Percentiles rank a stretch among this genome's conserved stretches.
Evolutionary conservation across 2,329 filamentous ascomycete species (phyloP).

Genomic region (Colletotrichum acutatum): DNA sequence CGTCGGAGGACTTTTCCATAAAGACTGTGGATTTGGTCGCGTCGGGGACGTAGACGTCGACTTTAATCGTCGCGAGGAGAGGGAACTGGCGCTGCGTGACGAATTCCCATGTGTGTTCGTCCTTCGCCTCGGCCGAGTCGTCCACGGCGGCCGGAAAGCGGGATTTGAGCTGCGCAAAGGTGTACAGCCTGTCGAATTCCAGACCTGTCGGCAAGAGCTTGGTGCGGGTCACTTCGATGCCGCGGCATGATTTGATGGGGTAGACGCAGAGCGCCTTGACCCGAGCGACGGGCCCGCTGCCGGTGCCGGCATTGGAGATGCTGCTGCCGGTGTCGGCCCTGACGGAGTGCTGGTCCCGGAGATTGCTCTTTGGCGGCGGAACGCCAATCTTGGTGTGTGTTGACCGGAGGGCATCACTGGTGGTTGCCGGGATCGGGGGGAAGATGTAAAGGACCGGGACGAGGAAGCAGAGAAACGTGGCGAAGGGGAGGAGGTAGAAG

Average conservation of each 20-base stretch:
- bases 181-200: conserved; percentile 84
- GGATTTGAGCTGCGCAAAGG: conserved; percentile 76
- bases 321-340: conserved; percentile 16
- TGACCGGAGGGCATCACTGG: conserved; percentile 64
- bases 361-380: conserved; percentile 49
- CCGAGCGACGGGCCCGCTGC: conserved; percentile 24
- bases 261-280: conserved; percentile 80
- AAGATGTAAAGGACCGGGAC: conserved; percentile 65
- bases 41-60: conserved; percentile 78
- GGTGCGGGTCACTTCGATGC: conserved; percentile 76
- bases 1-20: conserved; percentile 57
- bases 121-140: conserved; percentile 47
- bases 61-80: conserved; percentile 74
- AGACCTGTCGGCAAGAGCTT: conserved; percentile 76
- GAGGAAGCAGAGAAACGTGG: conserved; percentile 61
- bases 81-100: conserved; percentile 78
- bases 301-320: neutral
- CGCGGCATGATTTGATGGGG: conserved; percentile 84
- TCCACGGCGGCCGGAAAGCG: conserved; percentile 55
- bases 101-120: conserved; percentile 71
- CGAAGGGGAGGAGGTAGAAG: conserved; percentile 51
- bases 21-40: conserved; percentile 60
- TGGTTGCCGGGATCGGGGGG: conserved; percentile 63
- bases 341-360: conserved; percentile 41
- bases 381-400: conserved; percentile 64